Evolutionary conservation across 768 basidiomycete genomes (phyloP).

Genomic region (Tubosaeta brunneosetosa): DNA sequence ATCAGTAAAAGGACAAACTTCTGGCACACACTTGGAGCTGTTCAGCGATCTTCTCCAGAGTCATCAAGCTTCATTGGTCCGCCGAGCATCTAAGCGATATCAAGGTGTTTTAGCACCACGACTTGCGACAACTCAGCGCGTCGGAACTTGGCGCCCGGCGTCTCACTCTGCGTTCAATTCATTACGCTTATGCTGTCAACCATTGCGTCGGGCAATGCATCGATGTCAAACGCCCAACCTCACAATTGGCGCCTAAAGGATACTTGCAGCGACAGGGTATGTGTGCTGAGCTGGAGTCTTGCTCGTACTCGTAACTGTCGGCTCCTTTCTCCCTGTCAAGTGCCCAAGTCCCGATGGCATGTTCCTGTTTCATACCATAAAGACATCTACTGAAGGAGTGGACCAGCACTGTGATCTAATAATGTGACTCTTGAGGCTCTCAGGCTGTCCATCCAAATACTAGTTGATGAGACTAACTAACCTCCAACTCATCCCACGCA

Average conservation of each 20-base stretch:
- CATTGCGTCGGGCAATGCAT: background rate
- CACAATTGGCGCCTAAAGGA: background rate
- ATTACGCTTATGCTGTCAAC: background rate
- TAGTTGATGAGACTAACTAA: background rate
- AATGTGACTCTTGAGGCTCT: background rate
- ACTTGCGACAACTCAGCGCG: background rate
- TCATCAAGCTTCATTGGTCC: background rate
- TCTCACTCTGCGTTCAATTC: background rate
- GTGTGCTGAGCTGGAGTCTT: background rate
- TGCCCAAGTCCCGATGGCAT: background rate
- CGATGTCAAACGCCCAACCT: background rate
- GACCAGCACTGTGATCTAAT: background rate
- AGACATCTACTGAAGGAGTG: background rate
- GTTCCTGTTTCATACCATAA: slow-evolving; percentile 15
- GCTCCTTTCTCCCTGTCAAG: slow-evolving; percentile 1
- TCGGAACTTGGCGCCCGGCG: background rate
- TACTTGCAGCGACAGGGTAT: slow-evolving; percentile 4
- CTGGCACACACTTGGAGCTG: background rate
- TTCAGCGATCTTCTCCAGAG: background rate
- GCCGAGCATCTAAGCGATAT: background rate
- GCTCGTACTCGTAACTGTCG: background rate
- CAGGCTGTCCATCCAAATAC: background rate
- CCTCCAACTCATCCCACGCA: background rate
- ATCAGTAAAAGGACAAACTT: background rate
- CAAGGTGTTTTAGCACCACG: background rate